Evolutionary conservation across 345 rosid genomes (phyloP).

Genomic region (Passiflora organensis): DNA sequence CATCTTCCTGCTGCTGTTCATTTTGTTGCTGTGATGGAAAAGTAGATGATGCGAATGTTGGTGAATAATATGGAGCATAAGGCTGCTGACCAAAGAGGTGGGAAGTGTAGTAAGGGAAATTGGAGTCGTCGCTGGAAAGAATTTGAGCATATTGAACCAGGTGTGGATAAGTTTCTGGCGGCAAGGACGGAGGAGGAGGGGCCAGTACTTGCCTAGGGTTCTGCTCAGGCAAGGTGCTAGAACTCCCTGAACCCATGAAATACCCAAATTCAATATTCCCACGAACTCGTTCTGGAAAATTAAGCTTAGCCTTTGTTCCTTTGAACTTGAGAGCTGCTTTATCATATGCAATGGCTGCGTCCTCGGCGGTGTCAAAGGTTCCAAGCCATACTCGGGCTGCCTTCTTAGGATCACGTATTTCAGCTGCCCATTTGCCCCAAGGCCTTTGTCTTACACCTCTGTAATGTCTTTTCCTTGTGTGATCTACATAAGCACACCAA

Average conservation of each 20-base stretch:
- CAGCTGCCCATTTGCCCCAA: slow-evolving; percentile 32
- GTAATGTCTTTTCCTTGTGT: slow-evolving; percentile 57
- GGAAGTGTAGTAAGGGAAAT: slow-evolving; percentile 51
- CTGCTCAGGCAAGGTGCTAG: slow-evolving; percentile 7
- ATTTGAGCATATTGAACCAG: slow-evolving; percentile 68
- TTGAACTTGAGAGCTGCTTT: slow-evolving; percentile 85
- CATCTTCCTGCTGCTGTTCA: slow-evolving; percentile 18
- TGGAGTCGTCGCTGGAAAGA: slow-evolving; percentile 61
- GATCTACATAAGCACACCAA: too few relatives aligned
- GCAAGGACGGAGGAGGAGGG: slow-evolving; percentile 6
- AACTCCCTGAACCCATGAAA: slow-evolving; percentile 9
- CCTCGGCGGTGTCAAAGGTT: slow-evolving; percentile 30
- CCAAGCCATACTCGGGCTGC: slow-evolving; percentile 31
- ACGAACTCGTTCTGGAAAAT: slow-evolving; percentile 81
- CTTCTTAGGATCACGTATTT: slow-evolving; percentile 28
- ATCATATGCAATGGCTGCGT: slow-evolving; percentile 47
- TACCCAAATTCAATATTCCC: slow-evolving; percentile 32
- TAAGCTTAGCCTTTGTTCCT: slow-evolving; percentile 90
- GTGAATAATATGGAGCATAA: slow-evolving; percentile 32
- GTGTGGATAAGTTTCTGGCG: slow-evolving; percentile 47
- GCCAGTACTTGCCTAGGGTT: slow-evolving; percentile 11
- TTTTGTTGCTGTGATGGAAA: slow-evolving; percentile 10
- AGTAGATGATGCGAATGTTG: slow-evolving; percentile 23
- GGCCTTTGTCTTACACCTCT: slow-evolving; percentile 40
- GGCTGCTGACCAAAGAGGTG: slow-evolving; percentile 42